Base-by-base conservation (phyloP, 2,329 filamentous ascomycete species). In the Sarocladiaceae sp. region DNA sequence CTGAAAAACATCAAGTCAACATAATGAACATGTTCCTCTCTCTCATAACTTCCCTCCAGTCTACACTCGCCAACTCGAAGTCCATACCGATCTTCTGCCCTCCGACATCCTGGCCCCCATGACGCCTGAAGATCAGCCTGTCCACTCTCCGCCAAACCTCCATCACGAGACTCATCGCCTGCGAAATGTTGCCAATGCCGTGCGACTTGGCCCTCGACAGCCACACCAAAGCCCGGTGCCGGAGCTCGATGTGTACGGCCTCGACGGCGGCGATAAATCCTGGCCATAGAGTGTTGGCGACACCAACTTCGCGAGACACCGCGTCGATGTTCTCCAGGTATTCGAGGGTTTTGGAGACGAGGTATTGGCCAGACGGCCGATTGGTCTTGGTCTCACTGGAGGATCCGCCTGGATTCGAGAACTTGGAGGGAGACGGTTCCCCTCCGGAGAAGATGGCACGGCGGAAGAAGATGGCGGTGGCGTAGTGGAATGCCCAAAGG, bases 231-330 rank as follows among this genome's bases (percentile, higher is more conserved):
- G 42, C 27, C 7, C 42, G 11, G 20, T 44, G 42, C 19, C 42
- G 26, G 2, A 44, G 42, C 19, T 33, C 27, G 18, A 34, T 44
- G 19, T 44, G 24, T 10, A 33, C 21, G 15, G 42, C 42, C 20
- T 44, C 42, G 5, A 44, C 42, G 11, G 42, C 42, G 18, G 42
- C 42, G 19, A 44, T 34, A 18, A 44, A 44, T n/a, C 42, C 42
- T 9, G 42, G 27, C 42, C 42, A 44, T 11, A 44, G 31, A 9
- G 42, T 44, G 31, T 44, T 34, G 15, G 42, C 42, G 31, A 44
- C 21, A 4, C 16, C 18, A 13, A 44, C 33, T 19, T 44, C 29
- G 31, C 23, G n/a, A 10, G 42, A 44, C 15, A 44, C 13, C 4
- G 42, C 26, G 16, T 44, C 42, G 27, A 44, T 21, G 15, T 44